These are phyloP conservation scores for Hericium coralloides DNA, from an alignment of 768 basidiomycete genomes.

Conservation along the genomic window DNA sequence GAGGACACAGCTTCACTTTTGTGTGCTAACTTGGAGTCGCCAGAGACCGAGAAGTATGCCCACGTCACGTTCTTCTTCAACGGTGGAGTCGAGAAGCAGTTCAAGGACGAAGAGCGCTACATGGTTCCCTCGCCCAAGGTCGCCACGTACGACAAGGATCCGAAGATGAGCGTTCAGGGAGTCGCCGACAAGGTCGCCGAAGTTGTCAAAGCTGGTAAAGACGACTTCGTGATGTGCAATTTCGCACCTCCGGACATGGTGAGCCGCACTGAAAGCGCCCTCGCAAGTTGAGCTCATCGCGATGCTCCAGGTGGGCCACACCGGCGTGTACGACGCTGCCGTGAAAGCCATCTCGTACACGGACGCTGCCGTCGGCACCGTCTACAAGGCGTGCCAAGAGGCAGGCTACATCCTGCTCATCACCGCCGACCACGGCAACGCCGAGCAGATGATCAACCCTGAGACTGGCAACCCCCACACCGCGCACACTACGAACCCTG, in stretches of 20 bases:
- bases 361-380: constrained; percentile 80
- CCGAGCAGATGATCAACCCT: constrained; percentile 86
- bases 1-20: neutral
- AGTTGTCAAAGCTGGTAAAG: constrained; percentile 54
- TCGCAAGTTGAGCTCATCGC: neutral
- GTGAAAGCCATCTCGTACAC: constrained; percentile 83
- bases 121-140: constrained; percentile 93
- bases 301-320: constrained; percentile 69
- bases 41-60: constrained; percentile 96
- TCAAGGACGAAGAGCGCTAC: constrained; percentile 68
- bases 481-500: constrained; percentile 83
- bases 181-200: constrained; percentile 93
- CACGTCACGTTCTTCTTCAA: constrained; percentile 99
- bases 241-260: constrained; percentile 98
- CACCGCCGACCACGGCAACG: constrained; percentile 94
- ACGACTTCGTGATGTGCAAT: constrained; percentile 96
- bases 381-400: constrained; percentile 77
- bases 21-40: neutral
- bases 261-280: constrained; percentile 6
- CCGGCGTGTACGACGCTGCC: constrained; percentile 85
- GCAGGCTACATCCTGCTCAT: constrained; percentile 82
- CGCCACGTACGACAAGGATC: constrained; percentile 87
- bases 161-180: constrained; percentile 80
- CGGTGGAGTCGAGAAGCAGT: constrained; percentile 92
- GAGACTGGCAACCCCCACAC: constrained; percentile 85